Conservation (phyloP, 352 stramenopile genomes). For the Pythium folliculosum region DNA sequence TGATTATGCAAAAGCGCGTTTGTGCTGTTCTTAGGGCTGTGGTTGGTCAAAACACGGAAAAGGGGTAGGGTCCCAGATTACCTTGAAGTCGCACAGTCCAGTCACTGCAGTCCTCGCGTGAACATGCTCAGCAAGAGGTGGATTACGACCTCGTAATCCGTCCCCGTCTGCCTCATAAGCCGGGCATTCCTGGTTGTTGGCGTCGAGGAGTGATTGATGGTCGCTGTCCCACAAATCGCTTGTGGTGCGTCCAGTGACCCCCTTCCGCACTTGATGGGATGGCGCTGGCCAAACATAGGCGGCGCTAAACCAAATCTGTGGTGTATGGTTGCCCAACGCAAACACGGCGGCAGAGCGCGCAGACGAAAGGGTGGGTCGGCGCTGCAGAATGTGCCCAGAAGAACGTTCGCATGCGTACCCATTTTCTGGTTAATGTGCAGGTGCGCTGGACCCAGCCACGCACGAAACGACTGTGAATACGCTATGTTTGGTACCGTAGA, state of each 20-base stretch:
- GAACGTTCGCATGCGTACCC: slow-evolving; percentile 1
- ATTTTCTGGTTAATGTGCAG: slow-evolving; percentile 2
- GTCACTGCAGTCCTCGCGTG: slow-evolving; percentile 17
- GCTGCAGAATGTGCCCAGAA: background rate
- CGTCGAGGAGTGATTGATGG: slow-evolving; percentile 13
- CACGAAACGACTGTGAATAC: background rate
- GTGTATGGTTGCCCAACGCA: background rate
- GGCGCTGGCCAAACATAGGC: slow-evolving; percentile 2
- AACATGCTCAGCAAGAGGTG: slow-evolving; percentile 11
- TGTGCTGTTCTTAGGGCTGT: background rate
- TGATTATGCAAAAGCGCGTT: slow-evolving; percentile 23
- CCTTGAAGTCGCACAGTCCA: slow-evolving; percentile 25
- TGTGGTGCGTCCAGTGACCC: background rate
- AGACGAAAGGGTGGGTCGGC: background rate
- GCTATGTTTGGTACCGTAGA: background rate
- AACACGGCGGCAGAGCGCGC: background rate
- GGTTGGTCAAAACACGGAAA: slow-evolving; percentile 13
- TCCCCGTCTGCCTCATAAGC: background rate
- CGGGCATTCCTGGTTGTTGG: background rate
- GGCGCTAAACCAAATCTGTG: background rate
- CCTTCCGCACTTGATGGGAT: slow-evolving; percentile 5
- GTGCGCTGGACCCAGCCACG: background rate
- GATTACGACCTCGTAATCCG: slow-evolving; percentile 22
- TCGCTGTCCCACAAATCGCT: slow-evolving; percentile 17
- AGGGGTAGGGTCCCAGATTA: slow-evolving; percentile 20